A percentile compares a stretch with the other conserved stretches of the same genome.
Evolutionary conservation across 495 filamentous ascomycete species (phyloP).

Genomic region (Eremomyces bilateralis): DNA sequence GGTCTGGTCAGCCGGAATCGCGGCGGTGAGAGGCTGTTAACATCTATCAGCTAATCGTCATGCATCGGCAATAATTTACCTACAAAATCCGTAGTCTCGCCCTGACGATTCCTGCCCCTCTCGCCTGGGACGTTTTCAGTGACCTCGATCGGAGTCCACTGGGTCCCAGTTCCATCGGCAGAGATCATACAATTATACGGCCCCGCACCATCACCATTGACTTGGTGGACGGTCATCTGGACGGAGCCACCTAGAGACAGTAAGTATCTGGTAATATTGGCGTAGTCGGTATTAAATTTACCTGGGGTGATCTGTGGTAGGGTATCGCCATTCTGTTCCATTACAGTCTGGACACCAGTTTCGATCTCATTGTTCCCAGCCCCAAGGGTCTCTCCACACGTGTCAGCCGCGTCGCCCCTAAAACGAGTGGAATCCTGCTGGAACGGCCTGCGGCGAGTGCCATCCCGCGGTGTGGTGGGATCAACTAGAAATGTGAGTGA

Average conservation of each 20-base stretch:
- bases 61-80: not conserved
- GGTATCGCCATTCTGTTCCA: constrained; percentile 19
- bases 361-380: constrained; percentile 26
- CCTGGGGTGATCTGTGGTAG: constrained; percentile 27
- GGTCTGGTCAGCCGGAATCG: constrained; percentile 24
- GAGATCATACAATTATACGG: constrained; percentile 32
- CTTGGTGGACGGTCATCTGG: constrained; percentile 31
- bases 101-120: constrained; percentile 3
- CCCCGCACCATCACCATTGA: constrained; percentile 33
- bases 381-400: constrained; percentile 13
- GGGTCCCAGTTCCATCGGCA: constrained; percentile 19
- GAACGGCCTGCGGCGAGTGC: constrained; percentile 28
- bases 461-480: constrained; percentile 27
- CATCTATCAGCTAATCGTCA: not conserved
- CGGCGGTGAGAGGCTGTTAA: constrained; percentile 15
- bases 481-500: constrained; percentile 19
- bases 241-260: constrained; percentile 26
- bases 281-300: no score
- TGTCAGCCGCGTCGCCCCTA: constrained; percentile 14
- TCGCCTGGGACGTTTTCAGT: constrained; percentile 13
- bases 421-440: constrained; percentile 33
- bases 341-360: constrained; percentile 24
- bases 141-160: constrained; percentile 14
- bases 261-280: no score
- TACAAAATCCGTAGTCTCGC: constrained; percentile 6